phyloP scores from a whole-genome alignment of 148 eudicot species.

The Nepenthes gracilis region DNA sequence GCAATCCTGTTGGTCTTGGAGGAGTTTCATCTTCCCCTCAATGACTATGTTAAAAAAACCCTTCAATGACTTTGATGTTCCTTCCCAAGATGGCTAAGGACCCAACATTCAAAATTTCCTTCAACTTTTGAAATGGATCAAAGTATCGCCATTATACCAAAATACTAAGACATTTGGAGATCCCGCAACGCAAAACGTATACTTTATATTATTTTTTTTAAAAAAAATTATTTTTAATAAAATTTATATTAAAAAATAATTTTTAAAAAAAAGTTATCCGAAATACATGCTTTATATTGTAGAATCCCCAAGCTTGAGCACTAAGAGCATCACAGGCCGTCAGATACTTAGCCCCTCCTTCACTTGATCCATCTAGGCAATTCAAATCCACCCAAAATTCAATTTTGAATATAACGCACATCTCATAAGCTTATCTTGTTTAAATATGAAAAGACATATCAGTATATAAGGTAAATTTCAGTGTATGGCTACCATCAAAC shows the following conservation, averaged over 20 bases:
- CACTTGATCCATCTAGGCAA: conserved; percentile 59
- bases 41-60: conserved; percentile 47
- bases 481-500: too few relatives aligned
- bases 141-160: conserved; percentile 39
- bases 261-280: too few relatives aligned
- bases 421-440: conserved; percentile 74
- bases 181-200: too few relatives aligned
- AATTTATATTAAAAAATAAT: too few relatives aligned
- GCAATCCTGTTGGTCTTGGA: conserved; percentile 3
- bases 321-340: conserved; percentile 74
- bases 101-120: conserved; percentile 45
- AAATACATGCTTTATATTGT: too few relatives aligned
- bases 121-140: conserved; percentile 60
- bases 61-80: conserved; percentile 37
- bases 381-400: conserved; percentile 78
- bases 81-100: conserved; percentile 46
- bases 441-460: too few relatives aligned
- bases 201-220: too few relatives aligned
- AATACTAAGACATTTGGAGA: too few relatives aligned
- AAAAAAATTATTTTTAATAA: too few relatives aligned
- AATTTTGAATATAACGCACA: conserved; percentile 53
- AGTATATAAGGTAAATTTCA: too few relatives aligned
- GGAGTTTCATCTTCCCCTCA: conserved; percentile 27
- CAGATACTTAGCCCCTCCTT: conserved; percentile 45
- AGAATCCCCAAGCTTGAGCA: too few relatives aligned